Evolutionary conservation across 1,284 basidiomycete species (phyloP).

Genomic region (Ceratobasidium sp.): DNA sequence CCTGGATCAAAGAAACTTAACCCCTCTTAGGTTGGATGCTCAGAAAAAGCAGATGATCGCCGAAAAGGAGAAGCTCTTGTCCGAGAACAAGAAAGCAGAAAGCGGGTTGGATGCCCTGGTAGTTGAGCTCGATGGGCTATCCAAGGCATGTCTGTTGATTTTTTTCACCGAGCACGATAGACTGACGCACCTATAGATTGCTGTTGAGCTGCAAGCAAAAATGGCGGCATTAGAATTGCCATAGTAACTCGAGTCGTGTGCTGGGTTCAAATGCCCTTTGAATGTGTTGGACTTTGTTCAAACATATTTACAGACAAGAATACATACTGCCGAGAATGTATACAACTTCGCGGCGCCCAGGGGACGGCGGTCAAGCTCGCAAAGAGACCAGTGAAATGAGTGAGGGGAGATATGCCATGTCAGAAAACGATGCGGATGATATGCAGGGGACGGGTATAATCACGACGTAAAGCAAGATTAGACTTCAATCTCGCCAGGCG

Average conservation of each 20-base stretch:
- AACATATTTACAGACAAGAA: conserved; percentile 44
- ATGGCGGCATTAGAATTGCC: conserved; percentile 49
- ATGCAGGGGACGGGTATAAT: conserved; percentile 44
- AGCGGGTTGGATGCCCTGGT: conserved; percentile 80
- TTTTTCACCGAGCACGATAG: neutral
- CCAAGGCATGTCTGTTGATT: conserved; percentile 62
- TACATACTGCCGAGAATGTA: conserved; percentile 44
- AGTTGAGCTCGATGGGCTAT: conserved; percentile 75
- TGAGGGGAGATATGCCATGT: conserved; percentile 27
- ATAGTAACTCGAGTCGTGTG: neutral
- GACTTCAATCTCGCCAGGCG: conserved; percentile 33
- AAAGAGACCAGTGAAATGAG: conserved; percentile 33
- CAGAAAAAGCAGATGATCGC: conserved; percentile 72
- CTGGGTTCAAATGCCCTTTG: neutral
- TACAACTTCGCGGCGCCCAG: conserved; percentile 31
- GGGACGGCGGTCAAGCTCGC: neutral
- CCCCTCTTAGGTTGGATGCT: conserved; percentile 69
- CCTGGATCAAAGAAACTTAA: conserved; percentile 22
- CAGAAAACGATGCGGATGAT: conserved; percentile 36
- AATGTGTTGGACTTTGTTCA: conserved; percentile 10
- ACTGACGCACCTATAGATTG: conserved; percentile 36
- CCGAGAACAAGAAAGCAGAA: conserved; percentile 75
- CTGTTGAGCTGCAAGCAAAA: conserved; percentile 47
- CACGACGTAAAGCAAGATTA: conserved; percentile 9
- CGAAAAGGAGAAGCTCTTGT: conserved; percentile 79